Conservation (phyloP, 2,329 filamentous ascomycete genomes). For the Neonectria faginata region DNA sequence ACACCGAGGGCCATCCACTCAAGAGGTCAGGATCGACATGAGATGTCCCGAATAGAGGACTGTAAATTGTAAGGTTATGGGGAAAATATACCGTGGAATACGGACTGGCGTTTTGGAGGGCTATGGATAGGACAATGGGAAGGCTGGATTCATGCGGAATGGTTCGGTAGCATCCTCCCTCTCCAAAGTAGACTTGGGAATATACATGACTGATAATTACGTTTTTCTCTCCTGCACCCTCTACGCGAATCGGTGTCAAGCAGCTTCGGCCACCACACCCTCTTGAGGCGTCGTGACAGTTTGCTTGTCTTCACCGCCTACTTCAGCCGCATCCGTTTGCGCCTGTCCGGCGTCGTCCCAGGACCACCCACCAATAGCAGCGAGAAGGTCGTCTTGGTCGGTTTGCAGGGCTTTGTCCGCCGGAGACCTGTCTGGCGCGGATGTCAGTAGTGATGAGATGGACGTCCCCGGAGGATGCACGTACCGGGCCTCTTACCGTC, state of each 20-base stretch:
- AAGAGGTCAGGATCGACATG: constrained; percentile 30
- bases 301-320: not conserved
- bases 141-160: not conserved
- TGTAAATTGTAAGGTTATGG: constrained; percentile 11
- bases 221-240: not conserved
- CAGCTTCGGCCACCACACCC: constrained; percentile 13
- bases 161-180: constrained; percentile 1
- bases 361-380: constrained; percentile 15
- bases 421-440: not conserved
- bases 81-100: constrained; percentile 2
- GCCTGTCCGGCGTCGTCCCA: not conserved
- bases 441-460: not conserved
- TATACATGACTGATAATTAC: not conserved
- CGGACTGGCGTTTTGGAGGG: constrained; percentile 5
- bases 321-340: not conserved
- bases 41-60: constrained; percentile 2
- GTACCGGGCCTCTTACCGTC: not conserved
- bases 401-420: not conserved
- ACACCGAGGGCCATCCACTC: constrained; percentile 65
- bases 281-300: not conserved
- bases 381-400: constrained; percentile 14
- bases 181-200: constrained; percentile 5
- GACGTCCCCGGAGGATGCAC: not conserved
- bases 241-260: not conserved
- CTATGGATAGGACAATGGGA: constrained; percentile 1